phyloP scores from a whole-genome alignment of 768 basidiomycete genomes.

The Mycena chlorophos region DNA sequence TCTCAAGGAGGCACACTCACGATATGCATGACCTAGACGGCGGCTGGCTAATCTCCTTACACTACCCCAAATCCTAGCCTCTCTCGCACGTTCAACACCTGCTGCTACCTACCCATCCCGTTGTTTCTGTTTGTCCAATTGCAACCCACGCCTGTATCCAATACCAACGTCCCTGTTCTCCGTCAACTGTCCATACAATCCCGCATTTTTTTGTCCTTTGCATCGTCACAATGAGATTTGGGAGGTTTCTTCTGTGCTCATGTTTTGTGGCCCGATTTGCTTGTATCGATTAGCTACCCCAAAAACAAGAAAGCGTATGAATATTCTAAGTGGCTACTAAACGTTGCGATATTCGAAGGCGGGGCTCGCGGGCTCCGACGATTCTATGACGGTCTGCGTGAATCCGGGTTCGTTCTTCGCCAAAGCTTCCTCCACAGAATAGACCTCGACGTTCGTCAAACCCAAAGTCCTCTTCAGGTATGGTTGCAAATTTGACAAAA shows the following conservation, averaged over 20 bases:
- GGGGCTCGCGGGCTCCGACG: conserved; percentile 85
- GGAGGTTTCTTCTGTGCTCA: neutral
- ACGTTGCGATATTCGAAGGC: conserved; percentile 89
- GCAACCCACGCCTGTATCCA: conserved; percentile 26
- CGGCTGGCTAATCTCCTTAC: conserved; percentile 19
- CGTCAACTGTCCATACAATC: neutral
- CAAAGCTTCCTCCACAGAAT: conserved; percentile 68
- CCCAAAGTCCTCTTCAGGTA: conserved; percentile 80
- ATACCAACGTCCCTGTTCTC: conserved; percentile 22
- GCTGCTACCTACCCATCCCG: too few species aligned
- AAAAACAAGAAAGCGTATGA: neutral
- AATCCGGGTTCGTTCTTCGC: conserved; percentile 58
- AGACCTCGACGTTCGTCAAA: conserved; percentile 68
- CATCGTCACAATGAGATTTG: too few species aligned
- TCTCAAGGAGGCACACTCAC: conserved; percentile 29
- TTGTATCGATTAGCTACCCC: neutral
- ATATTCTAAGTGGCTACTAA: conserved; percentile 14
- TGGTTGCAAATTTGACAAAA: conserved; percentile 68
- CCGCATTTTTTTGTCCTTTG: too few species aligned
- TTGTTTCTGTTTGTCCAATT: too few species aligned
- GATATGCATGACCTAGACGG: conserved; percentile 24
- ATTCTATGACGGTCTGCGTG: conserved; percentile 69
- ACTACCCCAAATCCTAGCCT: conserved; percentile 10
- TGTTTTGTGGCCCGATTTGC: neutral
- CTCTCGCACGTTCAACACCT: conserved; percentile 7